Percentiles rank a stretch among this genome's conserved stretches.
Evolutionary conservation across 2,329 filamentous ascomycete genomes (phyloP).

Genomic region (Chalara sp.): DNA sequence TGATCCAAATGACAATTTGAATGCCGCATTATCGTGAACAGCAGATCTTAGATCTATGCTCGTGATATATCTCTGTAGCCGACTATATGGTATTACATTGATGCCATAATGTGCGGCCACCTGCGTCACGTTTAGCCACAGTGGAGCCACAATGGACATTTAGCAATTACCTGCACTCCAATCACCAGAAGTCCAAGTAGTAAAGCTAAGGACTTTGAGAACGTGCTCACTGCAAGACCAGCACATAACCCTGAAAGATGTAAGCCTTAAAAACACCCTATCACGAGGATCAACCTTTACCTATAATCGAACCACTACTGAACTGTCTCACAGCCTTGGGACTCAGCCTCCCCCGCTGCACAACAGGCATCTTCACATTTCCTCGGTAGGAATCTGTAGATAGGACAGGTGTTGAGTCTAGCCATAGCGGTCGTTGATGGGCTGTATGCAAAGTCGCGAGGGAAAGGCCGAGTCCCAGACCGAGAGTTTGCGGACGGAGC

Average conservation of each 20-base stretch:
- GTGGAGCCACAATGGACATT: neutral
- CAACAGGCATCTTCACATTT: conserved; percentile 24
- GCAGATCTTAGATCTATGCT: conserved; percentile 38
- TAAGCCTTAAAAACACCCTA: neutral
- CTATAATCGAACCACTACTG: conserved; percentile 25
- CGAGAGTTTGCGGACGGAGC: conserved; percentile 24
- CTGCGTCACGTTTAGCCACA: conserved; percentile 22
- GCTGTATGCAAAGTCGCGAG: conserved; percentile 26
- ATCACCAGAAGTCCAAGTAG: conserved; percentile 59
- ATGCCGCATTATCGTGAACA: conserved; percentile 30
- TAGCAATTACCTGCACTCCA: conserved; percentile 28
- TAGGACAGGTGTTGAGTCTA: conserved; percentile 19
- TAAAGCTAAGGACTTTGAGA: conserved; percentile 64
- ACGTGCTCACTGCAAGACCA: conserved; percentile 55
- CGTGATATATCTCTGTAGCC: conserved; percentile 42
- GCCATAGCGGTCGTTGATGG: conserved; percentile 24
- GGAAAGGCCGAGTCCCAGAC: conserved; percentile 30
- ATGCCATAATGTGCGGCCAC: conserved; percentile 44
- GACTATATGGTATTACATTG: conserved; percentile 31
- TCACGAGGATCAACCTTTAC: conserved; percentile 8
- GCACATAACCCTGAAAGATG: conserved; percentile 16
- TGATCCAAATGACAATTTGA: conserved; percentile 54
- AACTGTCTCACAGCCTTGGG: conserved; percentile 24
- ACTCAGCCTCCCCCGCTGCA: conserved; percentile 17
- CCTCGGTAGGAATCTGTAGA: conserved; percentile 13